A percentile compares a stretch with the other conserved stretches of the same genome.
phyloP scores from a whole-genome alignment of 2,329 filamentous ascomycete species.

The Leptographium flavum region DNA sequence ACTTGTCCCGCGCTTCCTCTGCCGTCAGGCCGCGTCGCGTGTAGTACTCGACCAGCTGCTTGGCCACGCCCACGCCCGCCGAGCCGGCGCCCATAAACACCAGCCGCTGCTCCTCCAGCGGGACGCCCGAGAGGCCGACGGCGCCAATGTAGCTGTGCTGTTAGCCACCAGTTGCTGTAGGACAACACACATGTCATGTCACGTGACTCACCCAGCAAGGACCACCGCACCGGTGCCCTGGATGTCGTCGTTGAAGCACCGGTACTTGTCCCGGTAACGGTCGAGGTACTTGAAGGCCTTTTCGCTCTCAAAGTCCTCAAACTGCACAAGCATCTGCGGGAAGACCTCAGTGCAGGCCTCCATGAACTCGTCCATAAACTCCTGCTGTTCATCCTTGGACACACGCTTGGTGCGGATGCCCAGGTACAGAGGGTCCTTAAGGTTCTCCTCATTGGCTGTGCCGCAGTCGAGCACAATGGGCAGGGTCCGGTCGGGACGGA shows the following conservation, averaged over 20 bases:
- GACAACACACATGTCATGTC: neutral
- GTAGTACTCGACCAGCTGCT: constrained; percentile 96
- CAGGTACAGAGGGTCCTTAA: constrained; percentile 67
- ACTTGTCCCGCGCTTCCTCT: constrained; percentile 74
- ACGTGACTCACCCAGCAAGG: constrained; percentile 51
- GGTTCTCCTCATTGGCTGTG: constrained; percentile 51
- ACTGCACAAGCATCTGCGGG: constrained; percentile 65
- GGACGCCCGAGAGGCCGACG: constrained; percentile 74
- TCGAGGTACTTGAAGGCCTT: constrained; percentile 86
- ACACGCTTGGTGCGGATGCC: constrained; percentile 77
- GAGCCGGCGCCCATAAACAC: constrained; percentile 95
- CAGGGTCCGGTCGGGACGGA: constrained; percentile 73
- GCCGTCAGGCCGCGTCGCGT: constrained; percentile 82
- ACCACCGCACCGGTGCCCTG: constrained; percentile 95
- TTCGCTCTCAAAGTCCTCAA: constrained; percentile 91
- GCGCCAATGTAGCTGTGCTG: constrained; percentile 45
- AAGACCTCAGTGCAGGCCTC: constrained; percentile 64
- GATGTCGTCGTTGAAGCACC: constrained; percentile 98
- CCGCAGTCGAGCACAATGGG: constrained; percentile 55
- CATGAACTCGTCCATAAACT: constrained; percentile 98
- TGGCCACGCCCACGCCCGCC: constrained; percentile 91
- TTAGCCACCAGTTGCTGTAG: constrained; percentile 32
- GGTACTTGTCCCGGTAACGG: constrained; percentile 76
- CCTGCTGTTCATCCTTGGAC: constrained; percentile 61
- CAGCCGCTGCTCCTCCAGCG: constrained; percentile 78